Evolutionary conservation across 1,139 yeast genomes (phyloP), one percentile per base, ranked within the genome.

Genomic region (Taphrina betulina): DNA sequence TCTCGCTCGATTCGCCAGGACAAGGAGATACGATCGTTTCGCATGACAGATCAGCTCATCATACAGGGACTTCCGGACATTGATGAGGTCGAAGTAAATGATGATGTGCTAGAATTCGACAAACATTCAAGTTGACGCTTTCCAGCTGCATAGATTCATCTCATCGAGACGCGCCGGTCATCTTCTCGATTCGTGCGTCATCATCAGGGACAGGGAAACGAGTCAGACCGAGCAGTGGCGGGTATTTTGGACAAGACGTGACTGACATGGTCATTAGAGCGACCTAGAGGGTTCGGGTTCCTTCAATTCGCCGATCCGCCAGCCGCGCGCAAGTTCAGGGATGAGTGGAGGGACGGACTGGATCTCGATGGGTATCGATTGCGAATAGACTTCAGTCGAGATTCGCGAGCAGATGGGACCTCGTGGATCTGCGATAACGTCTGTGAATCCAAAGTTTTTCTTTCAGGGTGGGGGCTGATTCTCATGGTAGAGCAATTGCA

Each of bases 361-460:
- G 45, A 41, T 17, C 5, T 41, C 12, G 35, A 41, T 19, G 45
- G 45, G 2, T 19, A 41, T 28, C 35, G 24, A 10, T 17, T 41
- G 12, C 34, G 45, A 35, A 41, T 41, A 41, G 45, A 51, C 31
- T 51, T 41, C 16, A 28, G 31, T 24, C 22, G 23, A 12, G 56
- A 51, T 31, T 20, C 56, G 10, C 46, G 56, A 17, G 40, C 31
- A 12, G 56, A 51, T 26, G 38, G 23, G 5, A 50, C 50, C 16
- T 51, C 46, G 36, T 40, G 42, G 50, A 44, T 14, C 5, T 41
- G 45, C 45, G 45, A 41, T 24, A 41, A 41, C 23, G 45, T 41
- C 28, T 14, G 45, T 8, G 23, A 24, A 24, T 12, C 19, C 8
- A 2, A 8, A 14, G 24, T 22, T 4, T 16, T 35, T 12, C 7